Conservation (phyloP, 129 eudicot genomes). For the Flaveria robusta region DNA sequence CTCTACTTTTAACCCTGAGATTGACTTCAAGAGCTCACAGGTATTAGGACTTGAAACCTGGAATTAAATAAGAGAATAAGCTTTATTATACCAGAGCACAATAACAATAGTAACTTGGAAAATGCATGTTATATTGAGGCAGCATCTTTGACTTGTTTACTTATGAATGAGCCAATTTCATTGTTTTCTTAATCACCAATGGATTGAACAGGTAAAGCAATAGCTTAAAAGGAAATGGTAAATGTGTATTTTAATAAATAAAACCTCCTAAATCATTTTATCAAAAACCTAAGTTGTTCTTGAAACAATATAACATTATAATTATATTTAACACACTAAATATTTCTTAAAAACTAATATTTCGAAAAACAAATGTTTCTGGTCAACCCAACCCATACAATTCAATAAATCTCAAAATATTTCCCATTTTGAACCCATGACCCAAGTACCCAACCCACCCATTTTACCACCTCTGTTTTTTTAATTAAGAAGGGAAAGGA, state of each 20-base stretch:
- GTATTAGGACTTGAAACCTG: slow-evolving; percentile 90
- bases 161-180: not conserved
- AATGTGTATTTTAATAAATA: not conserved
- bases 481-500: not conserved
- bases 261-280: not conserved
- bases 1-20: slow-evolving; percentile 83
- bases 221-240: not conserved
- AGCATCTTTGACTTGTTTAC: not conserved
- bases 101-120: not conserved
- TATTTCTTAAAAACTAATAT: not conserved
- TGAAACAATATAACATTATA: not conserved
- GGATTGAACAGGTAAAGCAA: not conserved
- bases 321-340: not conserved
- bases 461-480: slow-evolving; percentile 3
- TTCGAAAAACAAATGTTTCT: not conserved
- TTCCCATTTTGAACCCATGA: not conserved
- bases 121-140: not conserved
- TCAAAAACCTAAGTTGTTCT: not conserved
- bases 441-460: not conserved
- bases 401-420: not conserved
- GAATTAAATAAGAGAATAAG: slow-evolving; percentile 22
- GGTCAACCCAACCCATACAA: not conserved
- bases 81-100: not conserved
- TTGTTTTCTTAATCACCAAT: not conserved
- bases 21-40: slow-evolving; percentile 82